Evolutionary conservation across 163 green algal genomes (phyloP).

Genomic region (Volvox carteri): DNA sequence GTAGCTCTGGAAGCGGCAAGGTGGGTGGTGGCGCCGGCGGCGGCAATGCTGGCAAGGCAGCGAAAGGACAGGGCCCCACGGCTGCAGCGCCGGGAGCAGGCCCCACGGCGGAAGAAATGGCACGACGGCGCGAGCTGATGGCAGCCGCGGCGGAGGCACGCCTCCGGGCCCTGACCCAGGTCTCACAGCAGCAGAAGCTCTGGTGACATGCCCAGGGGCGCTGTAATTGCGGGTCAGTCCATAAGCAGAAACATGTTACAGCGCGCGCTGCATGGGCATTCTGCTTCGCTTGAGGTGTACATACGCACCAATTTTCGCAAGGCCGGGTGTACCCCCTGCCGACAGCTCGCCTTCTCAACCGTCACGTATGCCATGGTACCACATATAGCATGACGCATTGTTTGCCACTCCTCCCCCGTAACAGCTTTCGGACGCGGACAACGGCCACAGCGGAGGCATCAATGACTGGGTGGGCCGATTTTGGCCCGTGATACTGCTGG

Average conservation of each 20-base stretch:
- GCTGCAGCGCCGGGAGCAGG: constrained; percentile 11
- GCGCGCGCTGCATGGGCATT: background rate
- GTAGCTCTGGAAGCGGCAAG: constrained; percentile 34
- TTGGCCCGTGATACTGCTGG: constrained; percentile 30
- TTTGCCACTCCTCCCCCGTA: background rate
- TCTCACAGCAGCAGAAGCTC: constrained; percentile 79
- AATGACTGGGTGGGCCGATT: background rate
- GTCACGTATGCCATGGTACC: background rate
- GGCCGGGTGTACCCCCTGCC: background rate
- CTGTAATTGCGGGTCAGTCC: background rate
- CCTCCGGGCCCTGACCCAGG: constrained; percentile 76
- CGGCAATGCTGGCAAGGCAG: constrained; percentile 32
- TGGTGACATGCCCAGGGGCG: constrained; percentile 58
- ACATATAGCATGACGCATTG: background rate
- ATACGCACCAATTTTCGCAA: background rate
- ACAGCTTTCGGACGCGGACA: background rate
- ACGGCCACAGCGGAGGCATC: background rate
- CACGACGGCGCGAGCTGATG: constrained; percentile 75
- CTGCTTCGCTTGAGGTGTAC: background rate
- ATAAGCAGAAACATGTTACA: background rate
- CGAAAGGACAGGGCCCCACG: constrained; percentile 50
- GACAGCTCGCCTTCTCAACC: background rate
- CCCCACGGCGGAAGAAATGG: constrained; percentile 63
- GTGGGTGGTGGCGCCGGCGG: constrained; percentile 50
- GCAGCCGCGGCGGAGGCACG: constrained; percentile 87